Conservation (phyloP, 2,329 filamentous ascomycete species). For the Phialemonium atrogriseum region DNA sequence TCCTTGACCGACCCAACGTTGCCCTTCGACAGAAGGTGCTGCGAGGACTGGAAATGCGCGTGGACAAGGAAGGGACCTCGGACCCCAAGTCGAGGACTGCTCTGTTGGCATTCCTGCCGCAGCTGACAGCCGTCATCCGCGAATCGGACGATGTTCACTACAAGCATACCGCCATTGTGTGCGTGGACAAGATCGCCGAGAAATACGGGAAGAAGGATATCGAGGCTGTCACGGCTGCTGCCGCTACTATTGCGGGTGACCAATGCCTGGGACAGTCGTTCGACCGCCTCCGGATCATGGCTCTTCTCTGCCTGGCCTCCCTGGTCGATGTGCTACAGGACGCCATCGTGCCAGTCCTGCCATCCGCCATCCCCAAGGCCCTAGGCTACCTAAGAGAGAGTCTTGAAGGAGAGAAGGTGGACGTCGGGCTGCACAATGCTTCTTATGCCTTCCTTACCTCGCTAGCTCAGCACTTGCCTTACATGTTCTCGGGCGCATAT, state of each 20-base stretch:
- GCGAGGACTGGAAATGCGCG: slow-evolving; percentile 70
- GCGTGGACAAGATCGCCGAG: slow-evolving; percentile 86
- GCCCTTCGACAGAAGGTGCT: slow-evolving; percentile 73
- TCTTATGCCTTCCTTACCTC: slow-evolving; percentile 72
- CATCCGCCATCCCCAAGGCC: slow-evolving; percentile 63
- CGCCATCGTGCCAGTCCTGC: slow-evolving; percentile 75
- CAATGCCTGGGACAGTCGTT: slow-evolving; percentile 70
- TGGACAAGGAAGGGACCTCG: slow-evolving; percentile 63
- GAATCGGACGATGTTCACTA: slow-evolving; percentile 64
- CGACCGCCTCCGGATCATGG: slow-evolving; percentile 66
- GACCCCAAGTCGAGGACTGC: slow-evolving; percentile 61
- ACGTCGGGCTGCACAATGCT: slow-evolving; percentile 68
- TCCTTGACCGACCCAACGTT: slow-evolving; percentile 69
- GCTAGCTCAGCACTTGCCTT: slow-evolving; percentile 75
- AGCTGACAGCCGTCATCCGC: slow-evolving; percentile 67
- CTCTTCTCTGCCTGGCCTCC: slow-evolving; percentile 81
- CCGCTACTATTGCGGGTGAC: slow-evolving; percentile 66
- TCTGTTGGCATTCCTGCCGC: slow-evolving; percentile 70
- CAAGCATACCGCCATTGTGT: slow-evolving; percentile 79
- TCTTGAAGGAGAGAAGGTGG: slow-evolving; percentile 41
- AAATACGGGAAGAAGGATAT: slow-evolving; percentile 92
- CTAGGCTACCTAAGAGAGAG: slow-evolving; percentile 63
- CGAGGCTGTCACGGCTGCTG: slow-evolving; percentile 65
- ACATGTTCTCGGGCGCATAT: slow-evolving; percentile 74
- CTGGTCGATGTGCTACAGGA: slow-evolving; percentile 83